phyloP scores from a whole-genome alignment of 2,329 filamentous ascomycete species.

The Penicillium sp. region DNA sequence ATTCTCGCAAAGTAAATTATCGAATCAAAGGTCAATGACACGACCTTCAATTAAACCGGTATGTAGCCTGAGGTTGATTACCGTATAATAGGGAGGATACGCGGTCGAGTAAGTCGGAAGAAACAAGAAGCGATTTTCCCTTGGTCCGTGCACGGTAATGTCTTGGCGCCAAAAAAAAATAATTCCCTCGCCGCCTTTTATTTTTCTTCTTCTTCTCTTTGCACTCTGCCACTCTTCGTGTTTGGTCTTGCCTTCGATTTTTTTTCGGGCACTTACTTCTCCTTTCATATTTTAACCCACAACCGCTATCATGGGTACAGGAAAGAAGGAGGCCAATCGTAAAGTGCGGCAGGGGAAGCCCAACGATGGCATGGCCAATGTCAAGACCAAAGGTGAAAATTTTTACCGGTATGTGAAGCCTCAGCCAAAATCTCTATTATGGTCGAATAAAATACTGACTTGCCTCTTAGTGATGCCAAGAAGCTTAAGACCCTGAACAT shows the following conservation, averaged over 20 bases:
- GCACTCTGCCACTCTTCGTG: constrained; percentile 32
- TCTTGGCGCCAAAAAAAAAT: constrained; percentile 41
- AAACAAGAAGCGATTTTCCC: constrained; percentile 38
- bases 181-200: constrained; percentile 25
- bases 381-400: constrained; percentile 94
- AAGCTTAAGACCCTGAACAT: constrained; percentile 86
- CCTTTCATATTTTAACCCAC: constrained; percentile 15
- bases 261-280: constrained; percentile 25
- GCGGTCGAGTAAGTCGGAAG: constrained; percentile 24
- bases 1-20: neutral
- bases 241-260: constrained; percentile 30
- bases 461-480: constrained; percentile 62
- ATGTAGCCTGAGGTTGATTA: constrained; percentile 8
- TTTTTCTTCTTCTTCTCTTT: constrained; percentile 30
- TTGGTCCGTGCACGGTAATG: constrained; percentile 37
- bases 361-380: constrained; percentile 84
- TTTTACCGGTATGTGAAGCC: constrained; percentile 71
- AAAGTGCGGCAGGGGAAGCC: constrained; percentile 81
- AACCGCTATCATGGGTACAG: constrained; percentile 68
- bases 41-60: constrained; percentile 4
- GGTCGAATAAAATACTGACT: constrained; percentile 11
- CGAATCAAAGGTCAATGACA: constrained; percentile 3
- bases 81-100: constrained; percentile 17
- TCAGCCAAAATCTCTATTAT: constrained; percentile 27
- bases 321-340: constrained; percentile 86